Evolutionary conservation across 345 rosid genomes (phyloP).

Genomic region (Heritiera fomes): DNA sequence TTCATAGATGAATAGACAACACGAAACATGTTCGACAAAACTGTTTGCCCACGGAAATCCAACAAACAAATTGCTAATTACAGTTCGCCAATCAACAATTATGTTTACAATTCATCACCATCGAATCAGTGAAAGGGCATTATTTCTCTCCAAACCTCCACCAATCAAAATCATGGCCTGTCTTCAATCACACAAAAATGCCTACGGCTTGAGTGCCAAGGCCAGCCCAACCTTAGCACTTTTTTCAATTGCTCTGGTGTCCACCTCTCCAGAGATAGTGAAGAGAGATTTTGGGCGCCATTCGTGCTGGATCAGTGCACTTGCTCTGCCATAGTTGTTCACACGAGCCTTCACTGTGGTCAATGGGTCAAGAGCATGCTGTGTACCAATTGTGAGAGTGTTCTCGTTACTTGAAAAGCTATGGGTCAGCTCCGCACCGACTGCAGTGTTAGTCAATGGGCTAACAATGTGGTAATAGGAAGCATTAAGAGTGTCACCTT

Average conservation of each 20-base stretch:
- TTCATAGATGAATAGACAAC: not conserved
- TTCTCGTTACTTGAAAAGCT: constrained; percentile 81
- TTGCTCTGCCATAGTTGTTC: constrained; percentile 81
- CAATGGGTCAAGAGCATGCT: constrained; percentile 86
- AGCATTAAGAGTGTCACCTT: constrained; percentile 72
- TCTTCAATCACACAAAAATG: constrained; percentile 12
- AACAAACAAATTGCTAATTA: constrained; percentile 16
- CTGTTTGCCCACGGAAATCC: not conserved
- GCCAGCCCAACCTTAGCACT: constrained; percentile 91
- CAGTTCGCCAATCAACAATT: constrained; percentile 22
- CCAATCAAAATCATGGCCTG: constrained; percentile 13
- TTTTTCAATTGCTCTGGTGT: constrained; percentile 88
- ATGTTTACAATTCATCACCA: constrained; percentile 47
- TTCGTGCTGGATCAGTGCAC: constrained; percentile 91
- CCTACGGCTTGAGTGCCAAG: constrained; percentile 78
- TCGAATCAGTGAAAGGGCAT: constrained; percentile 27
- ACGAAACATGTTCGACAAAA: not conserved
- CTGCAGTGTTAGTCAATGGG: constrained; percentile 80
- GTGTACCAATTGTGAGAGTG: constrained; percentile 78
- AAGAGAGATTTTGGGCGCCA: constrained; percentile 90
- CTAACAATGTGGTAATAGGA: constrained; percentile 89
- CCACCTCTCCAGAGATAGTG: constrained; percentile 90
- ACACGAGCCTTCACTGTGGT: constrained; percentile 85
- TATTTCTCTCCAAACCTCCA: constrained; percentile 35
- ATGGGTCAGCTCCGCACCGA: constrained; percentile 93